Conservation (phyloP, 2,329 filamentous ascomycete species). For the Leptodontidium sp. region DNA sequence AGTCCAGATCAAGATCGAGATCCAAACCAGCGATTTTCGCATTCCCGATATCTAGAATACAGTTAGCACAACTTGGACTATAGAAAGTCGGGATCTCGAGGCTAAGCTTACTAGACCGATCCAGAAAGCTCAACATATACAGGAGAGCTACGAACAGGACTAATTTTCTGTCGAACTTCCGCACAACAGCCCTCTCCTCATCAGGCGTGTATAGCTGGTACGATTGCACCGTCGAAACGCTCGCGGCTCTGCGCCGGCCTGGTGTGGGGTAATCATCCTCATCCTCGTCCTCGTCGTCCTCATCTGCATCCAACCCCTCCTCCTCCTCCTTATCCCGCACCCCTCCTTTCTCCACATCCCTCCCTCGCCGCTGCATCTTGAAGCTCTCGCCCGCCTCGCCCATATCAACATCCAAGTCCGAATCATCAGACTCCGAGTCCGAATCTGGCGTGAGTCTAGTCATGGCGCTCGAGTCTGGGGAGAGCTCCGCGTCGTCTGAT, state of each 20-base stretch:
- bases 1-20: conserved; percentile 61
- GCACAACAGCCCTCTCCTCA: conserved; percentile 76
- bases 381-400: conserved; percentile 36
- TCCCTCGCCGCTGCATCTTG: conserved; percentile 31
- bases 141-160: conserved; percentile 83
- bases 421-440: conserved; percentile 41
- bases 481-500: conserved; percentile 32
- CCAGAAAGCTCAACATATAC: conserved; percentile 86
- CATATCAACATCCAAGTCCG: conserved; percentile 38
- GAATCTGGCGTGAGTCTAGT: conserved; percentile 42
- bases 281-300: conserved; percentile 33
- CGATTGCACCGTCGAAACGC: conserved; percentile 48
- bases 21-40: conserved; percentile 71
- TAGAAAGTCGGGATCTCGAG: too few relatives aligned
- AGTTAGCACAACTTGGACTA: conserved; percentile 13
- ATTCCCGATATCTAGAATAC: conserved; percentile 63
- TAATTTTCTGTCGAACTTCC: conserved; percentile 79
- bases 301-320: conserved; percentile 22
- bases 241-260: conserved; percentile 37
- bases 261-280: conserved; percentile 24
- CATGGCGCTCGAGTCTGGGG: conserved; percentile 38
- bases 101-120: conserved; percentile 75
- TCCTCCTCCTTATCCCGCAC: conserved; percentile 25
- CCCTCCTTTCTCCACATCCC: conserved; percentile 26
- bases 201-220: conserved; percentile 66